Conservation (phyloP, 805 yeast genomes). For the Millerozyma miso region DNA sequence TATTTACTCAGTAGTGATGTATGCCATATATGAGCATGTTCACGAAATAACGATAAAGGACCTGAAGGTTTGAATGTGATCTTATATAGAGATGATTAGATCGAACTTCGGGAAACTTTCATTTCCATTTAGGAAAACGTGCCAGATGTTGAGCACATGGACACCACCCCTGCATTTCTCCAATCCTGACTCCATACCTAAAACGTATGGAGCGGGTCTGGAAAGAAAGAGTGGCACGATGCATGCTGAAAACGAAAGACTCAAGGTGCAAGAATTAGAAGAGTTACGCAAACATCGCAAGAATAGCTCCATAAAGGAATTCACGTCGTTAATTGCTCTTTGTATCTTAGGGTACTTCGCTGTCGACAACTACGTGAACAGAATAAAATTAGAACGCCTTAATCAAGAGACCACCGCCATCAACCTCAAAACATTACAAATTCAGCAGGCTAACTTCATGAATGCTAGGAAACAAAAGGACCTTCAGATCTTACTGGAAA, state of each 20-base stretch:
- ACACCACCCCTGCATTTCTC: conserved; percentile 23
- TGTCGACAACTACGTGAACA: conserved; percentile 44
- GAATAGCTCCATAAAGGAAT: conserved; percentile 25
- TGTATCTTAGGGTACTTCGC: conserved; percentile 45
- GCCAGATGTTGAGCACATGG: not conserved
- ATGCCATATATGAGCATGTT: too few species aligned
- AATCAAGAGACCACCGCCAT: conserved; percentile 33
- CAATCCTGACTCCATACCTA: conserved; percentile 18
- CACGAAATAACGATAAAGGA: not conserved
- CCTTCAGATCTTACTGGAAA: conserved; percentile 47
- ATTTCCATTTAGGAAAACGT: not conserved
- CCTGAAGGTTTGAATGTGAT: not conserved
- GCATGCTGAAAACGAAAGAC: not conserved
- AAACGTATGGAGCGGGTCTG: not conserved
- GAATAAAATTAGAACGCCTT: conserved; percentile 35
- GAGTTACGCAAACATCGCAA: not conserved
- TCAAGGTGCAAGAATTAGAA: not conserved
- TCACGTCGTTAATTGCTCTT: conserved; percentile 40
- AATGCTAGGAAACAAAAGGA: conserved; percentile 51
- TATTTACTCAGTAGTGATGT: too few species aligned
- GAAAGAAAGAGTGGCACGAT: not conserved
- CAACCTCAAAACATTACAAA: conserved; percentile 33
- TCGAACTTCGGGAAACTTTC: not conserved
- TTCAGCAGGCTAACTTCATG: conserved; percentile 46
- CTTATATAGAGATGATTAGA: not conserved